These are phyloP conservation scores for Ceraceosorus guamensis DNA, from an alignment of 1,284 basidiomycete species.

Conservation along the genomic window DNA sequence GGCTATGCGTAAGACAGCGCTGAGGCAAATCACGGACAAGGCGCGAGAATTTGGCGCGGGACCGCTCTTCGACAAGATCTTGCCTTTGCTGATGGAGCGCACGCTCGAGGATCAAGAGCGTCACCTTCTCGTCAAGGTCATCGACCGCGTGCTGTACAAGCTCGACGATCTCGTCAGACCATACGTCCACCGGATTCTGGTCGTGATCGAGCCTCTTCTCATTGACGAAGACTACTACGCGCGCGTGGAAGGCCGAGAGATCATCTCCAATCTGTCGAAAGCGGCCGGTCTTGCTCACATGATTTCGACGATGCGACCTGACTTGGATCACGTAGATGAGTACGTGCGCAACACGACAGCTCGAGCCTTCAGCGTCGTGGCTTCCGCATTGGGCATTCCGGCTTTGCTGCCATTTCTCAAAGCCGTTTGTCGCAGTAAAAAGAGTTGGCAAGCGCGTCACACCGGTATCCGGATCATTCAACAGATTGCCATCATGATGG, in stretches of 20 bases:
- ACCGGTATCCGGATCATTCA: conserved; percentile 99
- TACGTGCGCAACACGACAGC: conserved; percentile 99
- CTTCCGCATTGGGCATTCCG: conserved; percentile 94
- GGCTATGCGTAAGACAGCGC: conserved; percentile 91
- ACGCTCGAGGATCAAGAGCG: conserved; percentile 98
- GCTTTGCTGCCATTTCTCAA: conserved; percentile 95
- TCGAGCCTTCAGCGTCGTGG: conserved; percentile 96
- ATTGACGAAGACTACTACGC: conserved; percentile 99
- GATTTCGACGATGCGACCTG: conserved; percentile 99
- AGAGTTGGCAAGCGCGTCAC: conserved; percentile 98
- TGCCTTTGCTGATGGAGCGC: conserved; percentile 96
- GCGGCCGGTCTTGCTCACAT: conserved; percentile 98
- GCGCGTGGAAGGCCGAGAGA: conserved; percentile 96
- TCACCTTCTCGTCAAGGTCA: conserved; percentile 97
- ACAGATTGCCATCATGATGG: conserved; percentile 99
- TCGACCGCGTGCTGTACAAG: conserved; percentile 97
- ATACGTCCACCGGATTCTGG: conserved; percentile 98
- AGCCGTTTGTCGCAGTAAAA: conserved; percentile 96
- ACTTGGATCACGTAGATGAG: conserved; percentile 99
- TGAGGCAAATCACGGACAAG: conserved; percentile 98
- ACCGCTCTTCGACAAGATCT: conserved; percentile 98
- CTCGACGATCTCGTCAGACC: conserved; percentile 97
- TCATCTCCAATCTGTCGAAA: conserved; percentile 97
- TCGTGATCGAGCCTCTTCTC: conserved; percentile 96
- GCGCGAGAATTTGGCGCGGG: conserved; percentile 97